Base-by-base conservation (phyloP, 768 basidiomycete species). In the Termitomyces bulborhizus region DNA sequence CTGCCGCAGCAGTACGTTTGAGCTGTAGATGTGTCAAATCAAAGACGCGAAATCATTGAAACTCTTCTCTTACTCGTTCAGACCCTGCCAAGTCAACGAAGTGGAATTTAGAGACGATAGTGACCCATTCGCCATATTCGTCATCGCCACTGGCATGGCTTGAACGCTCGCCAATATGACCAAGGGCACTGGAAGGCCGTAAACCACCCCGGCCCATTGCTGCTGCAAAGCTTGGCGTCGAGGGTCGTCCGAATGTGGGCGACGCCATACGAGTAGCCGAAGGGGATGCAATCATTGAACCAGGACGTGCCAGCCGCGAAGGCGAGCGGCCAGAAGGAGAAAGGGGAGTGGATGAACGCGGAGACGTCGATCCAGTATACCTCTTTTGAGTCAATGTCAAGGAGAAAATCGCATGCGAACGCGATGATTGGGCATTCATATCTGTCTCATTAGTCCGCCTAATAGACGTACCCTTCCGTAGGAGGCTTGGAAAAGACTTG, bases 341-440 rank as follows among this genome's bases (percentile, higher is more conserved):
- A 12, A 88, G 74, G 1, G 90, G 91, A 21, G 90, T 90, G 6
- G 88, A 79, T 2, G 89, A 88, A 47, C 89, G 82, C 32, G 87
- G 83, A 2, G 77, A 69, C 12, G 82, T 79, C 21, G 82, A 78
- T 26, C 93, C 93, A 36, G 81, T 77, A 66, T 75, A 92, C 69
- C 88, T 93, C 76, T 88, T 92, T 73, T 98, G 96, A 3, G 85
- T 90, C 53, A 99, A 76, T 12, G 93, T 97, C 51, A 99, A 77
- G 39, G 96, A 98, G 72, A 99, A 98, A 70, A 99, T 98, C 59
- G 97, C 97, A 80, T 99, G 97, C 29, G 93, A 97, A 55, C 97
- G 88, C 40, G 96, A 98, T 1, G 91, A 94, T 69, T 97, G 93
- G 26, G 96, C 93, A 68, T 99, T 99, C 96, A 98, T 98, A 66